phyloP scores from a whole-genome alignment of 208 protist genomes.

The Wallacemonas sp. region DNA sequence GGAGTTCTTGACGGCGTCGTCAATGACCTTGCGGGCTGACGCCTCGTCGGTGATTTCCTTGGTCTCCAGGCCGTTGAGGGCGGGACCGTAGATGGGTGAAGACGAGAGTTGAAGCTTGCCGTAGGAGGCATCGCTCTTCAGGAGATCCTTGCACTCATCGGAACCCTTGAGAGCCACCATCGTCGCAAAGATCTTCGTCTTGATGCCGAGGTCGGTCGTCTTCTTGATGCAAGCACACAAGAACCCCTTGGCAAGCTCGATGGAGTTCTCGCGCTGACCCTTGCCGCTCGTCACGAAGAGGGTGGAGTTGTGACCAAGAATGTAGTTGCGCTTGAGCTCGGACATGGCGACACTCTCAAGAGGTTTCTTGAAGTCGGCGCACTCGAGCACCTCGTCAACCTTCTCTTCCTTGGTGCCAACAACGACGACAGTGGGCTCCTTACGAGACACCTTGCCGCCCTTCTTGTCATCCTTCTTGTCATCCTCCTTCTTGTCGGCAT shows the following conservation, averaged over 20 bases:
- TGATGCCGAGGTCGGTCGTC: slow-evolving; percentile 27
- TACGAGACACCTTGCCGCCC: slow-evolving; percentile 36
- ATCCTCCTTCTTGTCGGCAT: slow-evolving; percentile 18
- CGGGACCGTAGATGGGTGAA: slow-evolving; percentile 71
- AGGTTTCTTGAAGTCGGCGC: slow-evolving; percentile 27
- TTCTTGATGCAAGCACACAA: slow-evolving; percentile 44
- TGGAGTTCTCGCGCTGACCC: slow-evolving; percentile 21
- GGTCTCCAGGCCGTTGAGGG: slow-evolving; percentile 37
- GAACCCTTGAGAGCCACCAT: slow-evolving; percentile 54
- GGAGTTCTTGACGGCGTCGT: slow-evolving; percentile 37
- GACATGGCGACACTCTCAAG: slow-evolving; percentile 37
- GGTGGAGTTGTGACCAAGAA: slow-evolving; percentile 59
- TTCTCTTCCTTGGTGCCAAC: slow-evolving; percentile 33
- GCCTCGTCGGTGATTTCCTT: slow-evolving; percentile 35
- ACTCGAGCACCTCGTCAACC: slow-evolving; percentile 50
- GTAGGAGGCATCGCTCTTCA: slow-evolving; percentile 50
- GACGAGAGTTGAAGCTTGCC: slow-evolving; percentile 44
- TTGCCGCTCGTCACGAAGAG: slow-evolving; percentile 43
- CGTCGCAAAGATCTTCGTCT: slow-evolving; percentile 56
- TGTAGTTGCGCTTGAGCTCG: slow-evolving; percentile 50
- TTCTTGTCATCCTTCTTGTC: slow-evolving; percentile 25
- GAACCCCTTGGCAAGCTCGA: slow-evolving; percentile 45
- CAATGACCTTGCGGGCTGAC: slow-evolving; percentile 22
- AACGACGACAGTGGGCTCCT: slow-evolving; percentile 36
- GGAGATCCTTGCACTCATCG: slow-evolving; percentile 50